Percentiles rank a stretch among this genome's conserved stretches.
Evolutionary conservation across 1,139 yeast species (phyloP).

Genomic region (Tardiomyces blankii): DNA sequence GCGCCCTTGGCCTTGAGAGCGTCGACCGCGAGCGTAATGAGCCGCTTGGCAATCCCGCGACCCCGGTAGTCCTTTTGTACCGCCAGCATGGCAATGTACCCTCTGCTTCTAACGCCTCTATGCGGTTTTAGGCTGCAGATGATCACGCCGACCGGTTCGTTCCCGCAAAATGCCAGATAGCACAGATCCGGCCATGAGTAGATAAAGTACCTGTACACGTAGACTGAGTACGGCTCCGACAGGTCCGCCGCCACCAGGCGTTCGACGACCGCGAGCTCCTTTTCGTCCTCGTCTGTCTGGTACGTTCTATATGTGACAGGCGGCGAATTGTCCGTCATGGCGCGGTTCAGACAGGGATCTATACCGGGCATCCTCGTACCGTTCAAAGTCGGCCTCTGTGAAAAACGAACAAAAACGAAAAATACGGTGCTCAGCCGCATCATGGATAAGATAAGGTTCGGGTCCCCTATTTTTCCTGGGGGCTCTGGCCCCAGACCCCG

Average conservation of each 20-base stretch:
- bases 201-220: constrained; percentile 58
- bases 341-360: background rate
- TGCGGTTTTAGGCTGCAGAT: constrained; percentile 50
- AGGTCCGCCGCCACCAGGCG: constrained; percentile 46
- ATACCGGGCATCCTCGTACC: background rate
- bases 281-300: constrained; percentile 20
- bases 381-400: background rate
- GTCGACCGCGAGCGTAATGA: constrained; percentile 55
- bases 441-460: too few relatives aligned
- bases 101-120: constrained; percentile 45
- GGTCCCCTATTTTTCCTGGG: too few relatives aligned
- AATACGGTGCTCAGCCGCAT: too few relatives aligned
- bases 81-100: constrained; percentile 94
- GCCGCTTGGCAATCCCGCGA: constrained; percentile 63
- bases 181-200: constrained; percentile 62
- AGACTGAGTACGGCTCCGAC: constrained; percentile 64
- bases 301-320: constrained; percentile 19
- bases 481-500: too few relatives aligned
- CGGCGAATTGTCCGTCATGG: background rate
- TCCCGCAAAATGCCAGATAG: constrained; percentile 34
- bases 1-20: constrained; percentile 52
- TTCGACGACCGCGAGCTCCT: constrained; percentile 26
- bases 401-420: background rate
- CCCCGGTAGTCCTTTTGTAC: constrained; percentile 66
- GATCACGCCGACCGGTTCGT: constrained; percentile 58